Conservation (phyloP, 2,329 filamentous ascomycete species). For the Arachnopeziza araneosa region DNA sequence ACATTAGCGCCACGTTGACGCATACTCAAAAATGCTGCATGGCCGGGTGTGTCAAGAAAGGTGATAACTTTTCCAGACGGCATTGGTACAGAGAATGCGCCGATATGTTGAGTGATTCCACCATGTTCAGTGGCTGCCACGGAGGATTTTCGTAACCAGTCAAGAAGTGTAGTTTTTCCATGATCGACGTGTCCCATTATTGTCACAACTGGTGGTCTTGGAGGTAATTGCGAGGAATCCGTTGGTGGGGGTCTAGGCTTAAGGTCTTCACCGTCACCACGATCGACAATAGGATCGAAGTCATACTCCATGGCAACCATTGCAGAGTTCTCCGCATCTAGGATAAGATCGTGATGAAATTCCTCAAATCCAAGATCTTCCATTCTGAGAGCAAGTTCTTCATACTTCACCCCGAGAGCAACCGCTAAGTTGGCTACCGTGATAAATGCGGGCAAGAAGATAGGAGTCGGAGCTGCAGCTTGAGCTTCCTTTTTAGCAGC, state of each 20-base stretch:
- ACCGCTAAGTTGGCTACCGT: constrained; percentile 77
- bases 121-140: constrained; percentile 89
- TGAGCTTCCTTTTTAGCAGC: constrained; percentile 35
- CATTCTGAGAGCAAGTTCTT: constrained; percentile 69
- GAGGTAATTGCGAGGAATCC: constrained; percentile 62
- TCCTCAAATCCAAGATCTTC: constrained; percentile 86
- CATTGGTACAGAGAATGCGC: constrained; percentile 89
- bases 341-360: constrained; percentile 72
- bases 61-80: constrained; percentile 85
- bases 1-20: constrained; percentile 91
- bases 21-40: constrained; percentile 95
- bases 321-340: constrained; percentile 85
- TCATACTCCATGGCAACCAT: constrained; percentile 90
- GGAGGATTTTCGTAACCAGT: constrained; percentile 88
- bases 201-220: constrained; percentile 86
- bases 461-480: constrained; percentile 46
- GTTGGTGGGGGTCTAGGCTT: constrained; percentile 61
- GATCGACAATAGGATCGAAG: constrained; percentile 75
- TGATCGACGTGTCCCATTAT: constrained; percentile 99
- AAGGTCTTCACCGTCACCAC: constrained; percentile 62
- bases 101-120: constrained; percentile 97
- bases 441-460: constrained; percentile 86
- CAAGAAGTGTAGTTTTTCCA: constrained; percentile 93
- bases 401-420: constrained; percentile 63
- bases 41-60: constrained; percentile 93